Evolutionary conservation across 2,329 filamentous ascomycete genomes (phyloP).

Genomic region (Phoma sp.): DNA sequence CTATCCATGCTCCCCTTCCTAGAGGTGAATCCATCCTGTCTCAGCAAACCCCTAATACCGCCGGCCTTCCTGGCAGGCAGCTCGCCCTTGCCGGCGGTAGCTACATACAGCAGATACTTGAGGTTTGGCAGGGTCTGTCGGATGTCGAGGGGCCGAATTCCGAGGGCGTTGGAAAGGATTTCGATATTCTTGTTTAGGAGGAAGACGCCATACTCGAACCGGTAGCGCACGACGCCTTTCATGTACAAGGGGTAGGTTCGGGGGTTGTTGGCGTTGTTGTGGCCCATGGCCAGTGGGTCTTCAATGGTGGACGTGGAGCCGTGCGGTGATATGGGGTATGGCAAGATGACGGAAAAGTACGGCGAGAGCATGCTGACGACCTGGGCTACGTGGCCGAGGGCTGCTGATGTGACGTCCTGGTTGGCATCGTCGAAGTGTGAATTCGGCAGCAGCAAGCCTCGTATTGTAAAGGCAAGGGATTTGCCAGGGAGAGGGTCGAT

Average conservation of each 20-base stretch:
- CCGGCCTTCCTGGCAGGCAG: conserved; percentile 56
- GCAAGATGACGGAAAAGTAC: conserved; percentile 79
- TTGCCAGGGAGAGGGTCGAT: conserved; percentile 72
- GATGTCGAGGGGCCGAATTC: conserved; percentile 84
- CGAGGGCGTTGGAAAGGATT: conserved; percentile 67
- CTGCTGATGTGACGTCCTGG: conserved; percentile 79
- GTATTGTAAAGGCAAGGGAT: conserved; percentile 83
- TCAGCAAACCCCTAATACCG: conserved; percentile 44
- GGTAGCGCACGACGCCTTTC: conserved; percentile 75
- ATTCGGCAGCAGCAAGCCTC: conserved; percentile 79
- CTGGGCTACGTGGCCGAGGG: conserved; percentile 80
- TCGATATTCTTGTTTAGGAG: conserved; percentile 97
- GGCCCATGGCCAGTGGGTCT: conserved; percentile 69
- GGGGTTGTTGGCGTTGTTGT: conserved; percentile 47
- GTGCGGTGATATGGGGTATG: conserved; percentile 77
- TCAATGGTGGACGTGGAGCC: conserved; percentile 78
- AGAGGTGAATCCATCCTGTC: conserved; percentile 33
- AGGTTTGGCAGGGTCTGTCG: conserved; percentile 92
- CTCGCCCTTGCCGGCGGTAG: conserved; percentile 77
- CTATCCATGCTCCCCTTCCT: conserved; percentile 47
- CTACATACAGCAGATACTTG: conserved; percentile 89
- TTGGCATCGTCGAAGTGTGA: conserved; percentile 75
- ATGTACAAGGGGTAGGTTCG: conserved; percentile 78
- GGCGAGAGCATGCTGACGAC: conserved; percentile 78
- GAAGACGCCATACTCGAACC: conserved; percentile 96